A percentile compares a stretch with the other conserved stretches of the same genome.
Evolutionary conservation across 805 yeast species (phyloP).

Genomic region (Millerozyma miso): DNA sequence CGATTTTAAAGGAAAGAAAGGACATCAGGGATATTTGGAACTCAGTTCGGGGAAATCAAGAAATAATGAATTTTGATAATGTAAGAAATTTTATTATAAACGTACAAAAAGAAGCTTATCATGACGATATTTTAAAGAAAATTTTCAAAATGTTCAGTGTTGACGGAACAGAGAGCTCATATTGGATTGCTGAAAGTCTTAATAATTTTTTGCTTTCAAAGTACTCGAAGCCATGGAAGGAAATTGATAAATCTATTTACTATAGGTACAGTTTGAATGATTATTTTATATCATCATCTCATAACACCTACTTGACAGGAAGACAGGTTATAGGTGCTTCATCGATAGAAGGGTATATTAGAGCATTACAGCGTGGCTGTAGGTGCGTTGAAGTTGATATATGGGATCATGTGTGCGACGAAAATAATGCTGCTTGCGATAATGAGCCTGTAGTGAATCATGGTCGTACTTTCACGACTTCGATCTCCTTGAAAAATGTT

Average conservation of each 20-base stretch:
- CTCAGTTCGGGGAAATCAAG: constrained; percentile 16
- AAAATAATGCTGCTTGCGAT: constrained; percentile 12
- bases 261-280: constrained; percentile 64
- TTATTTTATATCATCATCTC: constrained; percentile 89
- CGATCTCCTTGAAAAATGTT: constrained; percentile 67
- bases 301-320: constrained; percentile 87
- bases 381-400: constrained; percentile 92
- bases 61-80: constrained; percentile 16
- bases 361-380: constrained; percentile 87
- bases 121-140: constrained; percentile 22
- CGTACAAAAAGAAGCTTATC: constrained; percentile 45
- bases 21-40: constrained; percentile 58
- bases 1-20: constrained; percentile 55
- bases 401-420: constrained; percentile 72
- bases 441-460: constrained; percentile 85
- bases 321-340: constrained; percentile 84
- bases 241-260: constrained; percentile 14
- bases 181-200: constrained; percentile 25
- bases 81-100: constrained; percentile 39
- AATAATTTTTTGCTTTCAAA: constrained; percentile 34
- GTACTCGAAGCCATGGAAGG: constrained; percentile 16
- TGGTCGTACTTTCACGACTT: constrained; percentile 77
- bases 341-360: constrained; percentile 84
- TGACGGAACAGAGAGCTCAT: constrained; percentile 12
- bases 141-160: constrained; percentile 24